Base-by-base conservation (phyloP, 305 asterid genomes). In the Caryopteris hybrid region DNA sequence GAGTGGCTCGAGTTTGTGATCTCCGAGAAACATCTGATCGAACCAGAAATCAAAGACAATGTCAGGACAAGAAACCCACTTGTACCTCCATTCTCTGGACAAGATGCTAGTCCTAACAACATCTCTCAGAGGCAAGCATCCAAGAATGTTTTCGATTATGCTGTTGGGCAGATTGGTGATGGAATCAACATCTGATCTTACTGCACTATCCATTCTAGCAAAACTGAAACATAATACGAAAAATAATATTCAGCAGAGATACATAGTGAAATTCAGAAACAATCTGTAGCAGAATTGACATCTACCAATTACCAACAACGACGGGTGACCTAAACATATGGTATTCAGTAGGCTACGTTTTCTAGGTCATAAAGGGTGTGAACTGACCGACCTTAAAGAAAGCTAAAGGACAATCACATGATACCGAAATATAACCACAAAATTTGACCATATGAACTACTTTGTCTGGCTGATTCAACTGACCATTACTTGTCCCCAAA, bases 81-180 rank as follows among this genome's bases (percentile, higher is more conserved):
- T 81, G 77, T 74, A 50, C 57, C 89, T 76, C 89, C 88, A 87
- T 52, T 83, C 82, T 5, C 78, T 64, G 10, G 95, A 87, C 68
- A 87, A 73, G 7, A 85, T 76, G 78, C 89, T 83, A 0, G 83
- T 81, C 68, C 89, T 79, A 22, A 81, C 86, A 2, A 72, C 80
- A 54, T 85, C 89, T 21, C 84, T 76, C 12, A 81, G 69, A n/a
- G 89, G 88, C 74, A 87, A 68, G 66, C 82, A 70, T 33, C 83
- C 82, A 34, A 87, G 72, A 13, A 85, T 83, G 76, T 61, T 36
- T 10, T 83, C 85, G 3, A 80, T 78, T 36, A 85, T 74, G 81
- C 51, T 72, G 27, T 55, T 56, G 10, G 89, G 89, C 0, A 87
- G 79, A 63, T 52, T 61, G 75, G 78, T 78, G 69, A 83, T 31